Base-by-base conservation (phyloP, 2,329 filamentous ascomycete genomes). In the Fusarium sp. region DNA sequence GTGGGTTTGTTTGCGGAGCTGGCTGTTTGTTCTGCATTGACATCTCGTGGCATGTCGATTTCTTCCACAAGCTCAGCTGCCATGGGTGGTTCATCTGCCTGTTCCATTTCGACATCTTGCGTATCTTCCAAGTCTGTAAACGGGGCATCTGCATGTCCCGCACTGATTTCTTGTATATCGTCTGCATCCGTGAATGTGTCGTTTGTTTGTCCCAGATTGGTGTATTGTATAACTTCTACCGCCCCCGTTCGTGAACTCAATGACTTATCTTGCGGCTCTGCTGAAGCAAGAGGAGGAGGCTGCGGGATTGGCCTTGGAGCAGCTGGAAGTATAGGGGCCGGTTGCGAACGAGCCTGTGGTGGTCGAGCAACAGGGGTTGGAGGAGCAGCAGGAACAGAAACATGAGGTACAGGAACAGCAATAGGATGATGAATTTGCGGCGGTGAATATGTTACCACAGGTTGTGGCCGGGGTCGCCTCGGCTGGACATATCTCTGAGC, bases 401-500 rank as follows among this genome's bases (percentile, higher is more conserved):
- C 6, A 24, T 24, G 24, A 24, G 24, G 24, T 24, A 7, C 7
- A n/a, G 44, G 53, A 41, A 54, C 14, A 43, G 55, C 44, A 43
- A 37, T 32, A 37, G 17, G 35, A 37, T 8, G 9, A 10, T 37
- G 7, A 37, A 14, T 17, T 10, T 37, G 35, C 17, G 17, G n/a
- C 17, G 35, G 35, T 9, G 17, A 17, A 37, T 37, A 37, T n/a
- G 8, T 19, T n/a, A 37, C 8, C n/a, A 55, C 73, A 22, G 75
- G 67, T 79, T 32, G 78, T 70, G 79, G 78, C 47, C 76, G 78
- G 67, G 79, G 81, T 46, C 81, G 79, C 64, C 82, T 82, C 50
- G 84, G 78, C 11, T 85, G 81, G 45, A 84, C 81, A 68, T 89
- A 88, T 56, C 83, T 83, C 49, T 83, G 82, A 43, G 84, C 82